phyloP scores from a whole-genome alignment of 192 early-diverging fungal species.

The Diversispora epigaea region DNA sequence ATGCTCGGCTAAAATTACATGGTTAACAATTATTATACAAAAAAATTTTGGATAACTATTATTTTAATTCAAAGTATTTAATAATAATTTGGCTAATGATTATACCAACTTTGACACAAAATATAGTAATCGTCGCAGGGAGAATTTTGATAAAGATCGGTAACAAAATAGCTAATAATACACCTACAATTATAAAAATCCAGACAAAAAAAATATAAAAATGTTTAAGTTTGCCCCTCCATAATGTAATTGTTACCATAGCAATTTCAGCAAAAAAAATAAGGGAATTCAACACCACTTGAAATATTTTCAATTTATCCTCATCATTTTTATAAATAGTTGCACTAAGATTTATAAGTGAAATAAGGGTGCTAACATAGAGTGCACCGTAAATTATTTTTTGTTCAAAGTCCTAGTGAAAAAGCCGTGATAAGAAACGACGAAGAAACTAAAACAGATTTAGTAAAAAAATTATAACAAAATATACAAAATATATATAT shows the following conservation, averaged over 20 bases:
- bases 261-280: not conserved
- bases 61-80: too few species aligned
- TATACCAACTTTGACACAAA: too few species aligned
- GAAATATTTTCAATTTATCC: not conserved
- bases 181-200: too few species aligned
- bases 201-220: too few species aligned
- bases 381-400: constrained; percentile 3
- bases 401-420: constrained; percentile 12
- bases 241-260: too few species aligned
- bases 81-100: too few species aligned
- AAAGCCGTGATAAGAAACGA: constrained; percentile 6
- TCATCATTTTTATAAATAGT: not conserved
- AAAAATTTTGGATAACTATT: too few species aligned
- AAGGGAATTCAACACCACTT: not conserved
- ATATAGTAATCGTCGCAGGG: not conserved
- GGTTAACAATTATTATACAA: too few species aligned
- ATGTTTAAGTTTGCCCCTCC: too few species aligned
- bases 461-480: constrained; percentile 24
- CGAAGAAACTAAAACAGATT: constrained; percentile 21
- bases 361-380: not conserved
- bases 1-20: too few species aligned
- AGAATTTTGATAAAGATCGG: not conserved
- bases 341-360: not conserved
- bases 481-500: too few species aligned
- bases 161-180: not conserved